Evolutionary conservation across 768 basidiomycete species (phyloP).

Genomic region (Psilocybe azurescens): DNA sequence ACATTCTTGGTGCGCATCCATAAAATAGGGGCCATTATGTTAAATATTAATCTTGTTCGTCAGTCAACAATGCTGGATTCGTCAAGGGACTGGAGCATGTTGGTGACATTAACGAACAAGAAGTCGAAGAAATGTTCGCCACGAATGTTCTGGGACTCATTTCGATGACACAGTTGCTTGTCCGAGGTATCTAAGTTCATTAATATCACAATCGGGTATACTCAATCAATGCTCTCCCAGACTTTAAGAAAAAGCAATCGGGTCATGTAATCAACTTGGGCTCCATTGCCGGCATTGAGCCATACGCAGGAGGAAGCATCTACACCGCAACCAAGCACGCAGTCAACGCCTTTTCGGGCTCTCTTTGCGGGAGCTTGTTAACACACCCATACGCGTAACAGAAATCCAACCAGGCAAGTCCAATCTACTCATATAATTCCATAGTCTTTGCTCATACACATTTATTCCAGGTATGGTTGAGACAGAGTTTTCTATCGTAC

Average conservation of each 20-base stretch:
- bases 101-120: slow-evolving; percentile 77
- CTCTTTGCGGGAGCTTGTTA: slow-evolving; percentile 88
- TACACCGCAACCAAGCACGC: slow-evolving; percentile 93
- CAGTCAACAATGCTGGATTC: slow-evolving; percentile 80
- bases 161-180: slow-evolving; percentile 75
- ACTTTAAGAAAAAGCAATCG: slow-evolving; percentile 76
- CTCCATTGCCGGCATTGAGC: slow-evolving; percentile 86
- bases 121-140: slow-evolving; percentile 84
- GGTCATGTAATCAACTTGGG: slow-evolving; percentile 97
- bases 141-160: slow-evolving; percentile 89
- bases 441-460: neutral
- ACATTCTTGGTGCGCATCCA: slow-evolving; percentile 70
- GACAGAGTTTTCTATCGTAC: slow-evolving; percentile 88
- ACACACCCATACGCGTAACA: slow-evolving; percentile 91
- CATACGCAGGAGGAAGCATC: slow-evolving; percentile 91
- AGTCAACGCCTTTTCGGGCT: slow-evolving; percentile 84
- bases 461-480: slow-evolving; percentile 40
- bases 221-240: slow-evolving; percentile 36
- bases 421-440: slow-evolving; percentile 14
- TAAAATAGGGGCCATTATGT: neutral
- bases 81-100: slow-evolving; percentile 89
- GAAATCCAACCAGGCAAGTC: slow-evolving; percentile 88
- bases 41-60: neutral
- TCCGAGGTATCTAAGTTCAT: slow-evolving; percentile 48
- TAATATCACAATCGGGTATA: neutral